phyloP scores from a whole-genome alignment of 129 eudicot species.

The Sambucus nigra region DNA sequence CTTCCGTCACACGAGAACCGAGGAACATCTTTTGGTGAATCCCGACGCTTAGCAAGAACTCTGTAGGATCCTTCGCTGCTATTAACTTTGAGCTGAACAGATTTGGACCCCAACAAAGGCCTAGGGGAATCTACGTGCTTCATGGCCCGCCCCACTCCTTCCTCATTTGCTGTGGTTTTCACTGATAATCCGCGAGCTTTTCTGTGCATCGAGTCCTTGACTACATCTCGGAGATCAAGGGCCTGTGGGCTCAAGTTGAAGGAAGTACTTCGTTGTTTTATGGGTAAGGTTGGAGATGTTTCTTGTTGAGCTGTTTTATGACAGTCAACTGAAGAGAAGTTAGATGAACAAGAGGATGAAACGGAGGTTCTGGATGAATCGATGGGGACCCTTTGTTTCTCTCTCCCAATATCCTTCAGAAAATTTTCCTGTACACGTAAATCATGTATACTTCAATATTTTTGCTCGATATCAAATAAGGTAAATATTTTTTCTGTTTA shows the following conservation, averaged over 20 bases:
- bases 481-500: not conserved
- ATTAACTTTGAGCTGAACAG: conserved; percentile 18
- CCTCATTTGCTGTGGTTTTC: conserved; percentile 35
- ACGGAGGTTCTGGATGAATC: conserved; percentile 63
- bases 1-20: conserved; percentile 69
- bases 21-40: not conserved
- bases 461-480: not conserved
- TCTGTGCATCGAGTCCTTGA: conserved; percentile 23
- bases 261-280: conserved; percentile 22
- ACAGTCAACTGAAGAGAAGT: conserved; percentile 47
- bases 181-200: conserved; percentile 50
- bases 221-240: conserved; percentile 57
- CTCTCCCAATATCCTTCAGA: conserved; percentile 26
- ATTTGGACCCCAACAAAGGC: conserved; percentile 35
- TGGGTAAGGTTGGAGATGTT: conserved; percentile 19
- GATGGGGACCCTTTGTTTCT: conserved; percentile 36
- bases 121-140: conserved; percentile 88
- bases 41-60: conserved; percentile 23
- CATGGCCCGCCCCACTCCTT: conserved; percentile 19
- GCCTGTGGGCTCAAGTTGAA: conserved; percentile 16
- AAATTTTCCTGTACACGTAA: conserved; percentile 39
- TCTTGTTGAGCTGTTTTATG: conserved; percentile 35
- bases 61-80: conserved; percentile 16
- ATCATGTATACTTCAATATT: not conserved
- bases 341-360: conserved; percentile 55